Evolutionary conservation across 2,329 filamentous ascomycete genomes (phyloP).

Genomic region (Colletotrichum viniferum): DNA sequence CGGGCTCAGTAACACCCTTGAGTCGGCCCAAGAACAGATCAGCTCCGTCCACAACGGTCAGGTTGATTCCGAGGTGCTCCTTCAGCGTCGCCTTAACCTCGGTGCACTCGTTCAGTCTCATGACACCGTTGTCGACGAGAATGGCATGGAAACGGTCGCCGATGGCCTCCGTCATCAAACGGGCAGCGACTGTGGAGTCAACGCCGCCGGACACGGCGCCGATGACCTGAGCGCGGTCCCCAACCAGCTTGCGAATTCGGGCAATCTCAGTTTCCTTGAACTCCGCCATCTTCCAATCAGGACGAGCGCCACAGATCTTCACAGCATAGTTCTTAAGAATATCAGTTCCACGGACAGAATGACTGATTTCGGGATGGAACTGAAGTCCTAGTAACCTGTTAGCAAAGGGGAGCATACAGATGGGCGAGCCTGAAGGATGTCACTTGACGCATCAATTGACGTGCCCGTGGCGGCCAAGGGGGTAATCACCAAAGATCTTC

Average conservation of each 20-base stretch:
- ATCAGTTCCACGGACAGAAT: slow-evolving; percentile 68
- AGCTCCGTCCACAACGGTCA: slow-evolving; percentile 83
- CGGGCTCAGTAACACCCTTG: slow-evolving; percentile 77
- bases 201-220: slow-evolving; percentile 70
- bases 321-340: slow-evolving; percentile 85
- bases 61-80: slow-evolving; percentile 84
- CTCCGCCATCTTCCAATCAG: slow-evolving; percentile 84
- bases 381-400: slow-evolving; percentile 63
- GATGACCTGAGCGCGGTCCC: slow-evolving; percentile 80
- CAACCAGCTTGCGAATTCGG: slow-evolving; percentile 82
- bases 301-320: slow-evolving; percentile 76
- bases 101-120: slow-evolving; percentile 85
- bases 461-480: not conserved
- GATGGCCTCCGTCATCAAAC: slow-evolving; percentile 86
- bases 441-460: not conserved
- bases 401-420: not conserved
- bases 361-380: slow-evolving; percentile 81
- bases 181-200: slow-evolving; percentile 86
- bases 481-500: slow-evolving; percentile 67
- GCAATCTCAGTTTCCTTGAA: slow-evolving; percentile 83
- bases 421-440: not conserved
- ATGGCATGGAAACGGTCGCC: slow-evolving; percentile 82
- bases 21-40: slow-evolving; percentile 80
- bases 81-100: slow-evolving; percentile 81
- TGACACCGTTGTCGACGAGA: slow-evolving; percentile 42